Evolutionary conservation across 2,329 filamentous ascomycete species (phyloP).

Genomic region (Neopestalotiopsis sp.): DNA sequence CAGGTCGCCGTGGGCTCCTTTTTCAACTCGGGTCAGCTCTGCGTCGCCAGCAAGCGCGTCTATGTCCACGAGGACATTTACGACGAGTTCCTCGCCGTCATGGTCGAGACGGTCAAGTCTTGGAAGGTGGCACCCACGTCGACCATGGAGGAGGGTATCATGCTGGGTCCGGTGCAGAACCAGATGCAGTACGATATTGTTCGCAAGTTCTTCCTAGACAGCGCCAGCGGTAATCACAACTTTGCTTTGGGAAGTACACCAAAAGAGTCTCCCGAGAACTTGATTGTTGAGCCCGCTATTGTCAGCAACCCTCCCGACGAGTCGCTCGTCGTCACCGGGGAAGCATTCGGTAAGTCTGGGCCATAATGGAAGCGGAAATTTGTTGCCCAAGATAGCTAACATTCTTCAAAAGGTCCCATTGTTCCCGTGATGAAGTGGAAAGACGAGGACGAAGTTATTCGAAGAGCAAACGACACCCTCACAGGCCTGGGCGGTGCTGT

Average conservation of each 20-base stretch:
- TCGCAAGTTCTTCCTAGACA: constrained; percentile 27
- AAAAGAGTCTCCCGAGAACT: constrained; percentile 5
- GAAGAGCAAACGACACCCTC: constrained; percentile 51
- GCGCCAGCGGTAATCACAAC: constrained; percentile 25
- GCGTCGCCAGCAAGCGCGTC: constrained; percentile 12
- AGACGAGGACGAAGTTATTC: constrained; percentile 49
- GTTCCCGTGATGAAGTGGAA: constrained; percentile 47
- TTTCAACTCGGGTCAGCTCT: constrained; percentile 18
- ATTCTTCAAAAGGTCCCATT: constrained; percentile 36
- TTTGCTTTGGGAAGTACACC: constrained; percentile 22
- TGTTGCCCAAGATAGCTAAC: background rate
- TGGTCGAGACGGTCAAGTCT: constrained; percentile 36
- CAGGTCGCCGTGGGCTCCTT: constrained; percentile 12
- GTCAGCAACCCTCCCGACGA: constrained; percentile 30
- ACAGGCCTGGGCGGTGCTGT: constrained; percentile 58
- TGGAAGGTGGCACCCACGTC: constrained; percentile 11
- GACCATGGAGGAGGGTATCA: constrained; percentile 14
- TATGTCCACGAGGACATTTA: constrained; percentile 16
- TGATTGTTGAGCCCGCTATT: constrained; percentile 26
- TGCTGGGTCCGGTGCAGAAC: constrained; percentile 29
- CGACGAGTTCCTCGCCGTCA: constrained; percentile 45
- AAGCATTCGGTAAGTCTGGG: constrained; percentile 24
- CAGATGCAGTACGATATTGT: constrained; percentile 30
- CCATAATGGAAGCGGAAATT: background rate
- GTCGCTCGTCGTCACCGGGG: constrained; percentile 27